Base-by-base conservation (phyloP, 192 early-diverging fungal genomes). In the Diversispora epigaea region DNA sequence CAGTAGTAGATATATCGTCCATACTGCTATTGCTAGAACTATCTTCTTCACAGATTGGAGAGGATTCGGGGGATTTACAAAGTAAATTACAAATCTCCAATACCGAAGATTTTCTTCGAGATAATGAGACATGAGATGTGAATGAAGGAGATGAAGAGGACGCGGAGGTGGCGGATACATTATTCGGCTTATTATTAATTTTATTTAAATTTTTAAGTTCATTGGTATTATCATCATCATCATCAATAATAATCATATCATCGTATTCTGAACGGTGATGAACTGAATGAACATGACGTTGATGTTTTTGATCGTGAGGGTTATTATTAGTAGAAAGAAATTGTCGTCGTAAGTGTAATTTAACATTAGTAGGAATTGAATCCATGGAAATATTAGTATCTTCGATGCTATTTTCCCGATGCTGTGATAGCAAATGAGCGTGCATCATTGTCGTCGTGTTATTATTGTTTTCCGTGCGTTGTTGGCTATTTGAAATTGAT, bases 51-150 rank as follows among this genome's bases (percentile, higher is more conserved):
- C 9, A 15, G 22, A 39, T 3, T 14, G n/a, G 19, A 0, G 12
- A 19, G 15, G 70, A 2, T 10, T 49, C 21, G 0, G 70, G 44
- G 21, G 58, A 71, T 21, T 71, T 55, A 32, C 70, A 72, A 21
- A 72, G 44, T 58, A 72, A 45, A 58, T 32, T 58, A 1, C 10
- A 44, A 12, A 72, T 72, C 2, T 72, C 70, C 6, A 72, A 43
- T 3, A 58, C 41, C 12, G 70, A 72, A 19, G 70, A 58, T 60
- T 72, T 72, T 22, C 70, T 72, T 57, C 70, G 52, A 19, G 70
- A 40, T 11, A 71, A 68, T 50, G 67, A 47, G 43, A 32, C 25
- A 32, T 32, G 25, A 32, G 25, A 32, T 32, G 25, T 32, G 25
- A 32, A 32, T 32, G 25, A 32, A 32, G 47, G 6, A 4, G 17